phyloP scores from a whole-genome alignment of 345 rosid species.

The Zanthoxylum bungeanum region DNA sequence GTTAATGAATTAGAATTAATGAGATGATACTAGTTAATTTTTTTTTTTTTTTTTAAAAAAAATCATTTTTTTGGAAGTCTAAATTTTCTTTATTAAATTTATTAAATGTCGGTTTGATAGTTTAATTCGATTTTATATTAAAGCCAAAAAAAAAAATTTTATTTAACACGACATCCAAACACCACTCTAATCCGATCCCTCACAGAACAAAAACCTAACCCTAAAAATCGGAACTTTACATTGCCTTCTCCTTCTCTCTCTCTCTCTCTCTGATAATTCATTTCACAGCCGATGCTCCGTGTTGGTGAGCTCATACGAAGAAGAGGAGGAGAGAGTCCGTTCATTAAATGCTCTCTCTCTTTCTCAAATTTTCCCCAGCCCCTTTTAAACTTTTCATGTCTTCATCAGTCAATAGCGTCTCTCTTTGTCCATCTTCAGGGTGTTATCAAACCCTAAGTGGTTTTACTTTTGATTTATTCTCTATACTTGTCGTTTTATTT shows the following conservation, averaged over 20 bases:
- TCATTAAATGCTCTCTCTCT: slow-evolving; percentile 51
- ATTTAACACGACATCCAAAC: background rate
- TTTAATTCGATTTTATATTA: too few species aligned
- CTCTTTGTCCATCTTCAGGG: slow-evolving; percentile 40
- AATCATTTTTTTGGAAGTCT: too few species aligned
- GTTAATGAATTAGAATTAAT: too few species aligned
- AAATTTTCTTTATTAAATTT: too few species aligned
- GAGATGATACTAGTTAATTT: too few species aligned
- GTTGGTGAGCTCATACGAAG: slow-evolving; percentile 30
- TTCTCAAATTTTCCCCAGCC: slow-evolving; percentile 12
- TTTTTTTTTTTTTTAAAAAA: too few species aligned
- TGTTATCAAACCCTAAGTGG: slow-evolving; percentile 49
- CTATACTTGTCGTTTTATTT: slow-evolving; percentile 23
- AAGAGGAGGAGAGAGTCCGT: slow-evolving; percentile 38
- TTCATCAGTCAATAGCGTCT: slow-evolving; percentile 39
- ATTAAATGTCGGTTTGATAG: too few species aligned
- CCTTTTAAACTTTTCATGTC: slow-evolving; percentile 63
- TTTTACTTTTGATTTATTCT: slow-evolving; percentile 18
- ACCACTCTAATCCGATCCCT: background rate
- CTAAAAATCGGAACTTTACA: background rate
- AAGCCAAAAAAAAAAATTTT: too few species aligned
- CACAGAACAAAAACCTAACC: background rate
- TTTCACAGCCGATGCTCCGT: slow-evolving; percentile 39
- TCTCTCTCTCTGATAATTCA: background rate
- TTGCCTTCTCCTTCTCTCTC: background rate